phyloP scores from a whole-genome alignment of 805 yeast genomes.

The Barnettozyma pratensis region DNA sequence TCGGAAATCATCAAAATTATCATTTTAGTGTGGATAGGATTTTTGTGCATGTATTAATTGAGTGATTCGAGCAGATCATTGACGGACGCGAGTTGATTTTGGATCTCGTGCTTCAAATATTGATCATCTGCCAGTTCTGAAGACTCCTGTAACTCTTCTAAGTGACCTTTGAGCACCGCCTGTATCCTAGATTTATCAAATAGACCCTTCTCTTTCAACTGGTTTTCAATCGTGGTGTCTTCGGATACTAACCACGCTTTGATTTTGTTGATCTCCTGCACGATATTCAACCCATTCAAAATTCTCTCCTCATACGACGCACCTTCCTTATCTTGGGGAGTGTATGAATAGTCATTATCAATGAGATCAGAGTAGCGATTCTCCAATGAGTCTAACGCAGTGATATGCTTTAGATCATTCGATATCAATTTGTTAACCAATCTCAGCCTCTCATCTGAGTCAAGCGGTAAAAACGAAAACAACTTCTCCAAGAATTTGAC shows the following conservation, averaged over 20 bases:
- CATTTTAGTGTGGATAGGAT: background rate
- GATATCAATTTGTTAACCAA: constrained; percentile 16
- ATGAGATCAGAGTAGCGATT: background rate
- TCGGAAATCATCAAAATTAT: too few species aligned
- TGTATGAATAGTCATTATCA: constrained; percentile 4
- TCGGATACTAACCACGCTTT: constrained; percentile 19
- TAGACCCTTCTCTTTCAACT: constrained; percentile 4
- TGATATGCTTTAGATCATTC: constrained; percentile 14
- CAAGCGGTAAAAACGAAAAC: constrained; percentile 17
- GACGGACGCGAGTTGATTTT: constrained; percentile 7
- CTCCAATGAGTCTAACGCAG: constrained; percentile 6
- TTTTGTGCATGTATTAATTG: background rate
- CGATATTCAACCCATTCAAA: constrained; percentile 14
- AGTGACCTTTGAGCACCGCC: background rate
- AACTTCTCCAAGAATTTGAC: constrained; percentile 11
- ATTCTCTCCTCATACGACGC: constrained; percentile 14
- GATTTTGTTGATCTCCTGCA: constrained; percentile 15
- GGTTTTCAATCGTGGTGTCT: constrained; percentile 13
- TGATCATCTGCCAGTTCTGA: constrained; percentile 5
- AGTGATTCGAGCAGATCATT: constrained; percentile 8
- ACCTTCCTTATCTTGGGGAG: constrained; percentile 6
- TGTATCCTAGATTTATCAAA: background rate
- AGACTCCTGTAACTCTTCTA: constrained; percentile 10
- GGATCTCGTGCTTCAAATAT: constrained; percentile 1
- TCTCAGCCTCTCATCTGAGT: constrained; percentile 20